phyloP scores from a whole-genome alignment of 2,329 filamentous ascomycete species.

The Epichloe baconii region DNA sequence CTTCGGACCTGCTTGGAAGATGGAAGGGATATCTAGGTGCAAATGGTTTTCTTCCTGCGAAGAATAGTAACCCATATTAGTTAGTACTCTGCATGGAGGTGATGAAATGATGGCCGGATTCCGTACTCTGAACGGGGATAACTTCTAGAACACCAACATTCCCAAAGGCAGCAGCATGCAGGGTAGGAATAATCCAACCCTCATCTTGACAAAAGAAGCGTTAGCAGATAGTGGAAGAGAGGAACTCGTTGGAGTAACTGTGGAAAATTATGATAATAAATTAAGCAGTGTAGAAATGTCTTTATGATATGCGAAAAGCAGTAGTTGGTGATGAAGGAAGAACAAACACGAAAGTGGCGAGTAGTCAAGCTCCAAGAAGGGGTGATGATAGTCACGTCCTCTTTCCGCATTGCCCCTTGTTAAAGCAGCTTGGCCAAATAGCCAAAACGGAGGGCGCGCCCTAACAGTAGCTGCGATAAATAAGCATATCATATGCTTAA shows the following conservation, averaged over 20 bases:
- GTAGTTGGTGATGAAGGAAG: too few species aligned
- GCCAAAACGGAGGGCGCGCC: too few species aligned
- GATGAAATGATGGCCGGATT: too few species aligned
- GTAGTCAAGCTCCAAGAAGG: neutral
- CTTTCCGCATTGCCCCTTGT: neutral
- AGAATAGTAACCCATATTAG: too few species aligned
- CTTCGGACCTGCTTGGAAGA: too few species aligned
- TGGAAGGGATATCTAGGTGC: too few species aligned
- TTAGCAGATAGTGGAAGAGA: neutral
- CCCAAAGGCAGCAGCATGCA: neutral
- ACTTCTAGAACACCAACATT: neutral
- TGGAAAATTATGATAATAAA: neutral
- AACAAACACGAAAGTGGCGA: neutral
- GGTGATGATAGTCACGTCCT: neutral
- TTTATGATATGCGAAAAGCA: neutral
- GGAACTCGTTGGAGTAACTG: neutral
- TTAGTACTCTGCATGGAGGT: too few species aligned
- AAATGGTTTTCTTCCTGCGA: too few species aligned
- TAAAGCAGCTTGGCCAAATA: too few species aligned
- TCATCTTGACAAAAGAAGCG: neutral
- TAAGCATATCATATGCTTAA: too few species aligned
- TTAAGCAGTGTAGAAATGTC: neutral
- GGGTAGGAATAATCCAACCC: neutral
- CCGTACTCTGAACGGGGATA: too few species aligned
- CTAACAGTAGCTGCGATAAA: too few species aligned